phyloP scores from a whole-genome alignment of 495 filamentous ascomycete species.

The Aspergillus sclerotiicarbonarius region DNA sequence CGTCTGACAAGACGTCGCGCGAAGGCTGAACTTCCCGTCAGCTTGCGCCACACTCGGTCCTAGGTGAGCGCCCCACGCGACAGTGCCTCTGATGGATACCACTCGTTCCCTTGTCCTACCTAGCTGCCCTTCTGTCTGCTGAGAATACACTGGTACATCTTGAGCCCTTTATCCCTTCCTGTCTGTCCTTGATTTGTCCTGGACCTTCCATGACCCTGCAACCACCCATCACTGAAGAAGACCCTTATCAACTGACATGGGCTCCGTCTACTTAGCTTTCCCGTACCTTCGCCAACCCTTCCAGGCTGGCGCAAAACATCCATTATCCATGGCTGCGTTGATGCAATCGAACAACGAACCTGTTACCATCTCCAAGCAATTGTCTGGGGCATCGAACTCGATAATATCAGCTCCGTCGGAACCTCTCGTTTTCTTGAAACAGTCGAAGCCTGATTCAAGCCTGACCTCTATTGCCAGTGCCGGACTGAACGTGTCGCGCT shows the following conservation, averaged over 20 bases:
- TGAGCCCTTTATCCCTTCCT: background rate
- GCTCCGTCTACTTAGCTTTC: slow-evolving; percentile 59
- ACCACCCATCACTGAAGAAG: slow-evolving; percentile 45
- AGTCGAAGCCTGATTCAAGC: slow-evolving; percentile 42
- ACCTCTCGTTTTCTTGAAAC: slow-evolving; percentile 36
- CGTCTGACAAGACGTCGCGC: slow-evolving; percentile 26
- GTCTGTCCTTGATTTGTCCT: slow-evolving; percentile 1
- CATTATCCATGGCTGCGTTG: slow-evolving; percentile 48
- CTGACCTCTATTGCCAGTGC: slow-evolving; percentile 48
- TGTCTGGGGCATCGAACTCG: slow-evolving; percentile 28
- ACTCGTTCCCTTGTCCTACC: slow-evolving; percentile 5
- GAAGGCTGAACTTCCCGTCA: slow-evolving; percentile 45
- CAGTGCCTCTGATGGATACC: slow-evolving; percentile 18
- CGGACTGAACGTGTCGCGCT: slow-evolving; percentile 45
- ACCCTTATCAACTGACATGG: slow-evolving; percentile 58
- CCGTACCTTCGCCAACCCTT: slow-evolving; percentile 50
- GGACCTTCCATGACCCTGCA: slow-evolving; percentile 11
- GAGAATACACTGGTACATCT: background rate
- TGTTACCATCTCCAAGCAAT: slow-evolving; percentile 39
- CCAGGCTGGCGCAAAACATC: slow-evolving; percentile 35
- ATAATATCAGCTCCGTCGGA: slow-evolving; percentile 33
- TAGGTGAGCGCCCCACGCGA: slow-evolving; percentile 46
- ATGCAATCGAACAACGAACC: slow-evolving; percentile 48
- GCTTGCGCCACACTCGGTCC: slow-evolving; percentile 52
- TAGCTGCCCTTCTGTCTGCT: background rate